phyloP scores from a whole-genome alignment of 1,284 basidiomycete genomes.

The Ceratobasidium sp. region DNA sequence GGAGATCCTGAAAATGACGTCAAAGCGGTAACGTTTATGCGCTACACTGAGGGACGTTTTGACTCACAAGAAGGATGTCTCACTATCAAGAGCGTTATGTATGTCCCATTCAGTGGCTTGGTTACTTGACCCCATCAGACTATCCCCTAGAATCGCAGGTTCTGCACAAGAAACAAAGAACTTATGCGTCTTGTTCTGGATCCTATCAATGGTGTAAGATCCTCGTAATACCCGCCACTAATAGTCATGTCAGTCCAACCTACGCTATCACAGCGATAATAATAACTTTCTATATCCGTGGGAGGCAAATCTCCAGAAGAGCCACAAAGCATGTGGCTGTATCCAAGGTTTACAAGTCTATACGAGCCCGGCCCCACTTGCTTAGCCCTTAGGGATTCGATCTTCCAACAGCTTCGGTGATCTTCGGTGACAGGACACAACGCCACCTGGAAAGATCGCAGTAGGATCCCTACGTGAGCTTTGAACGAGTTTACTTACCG shows the following conservation, averaged over 20 bases:
- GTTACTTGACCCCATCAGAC: background rate
- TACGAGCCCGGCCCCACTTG: background rate
- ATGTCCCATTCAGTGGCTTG: background rate
- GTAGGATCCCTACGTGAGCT: too few relatives aligned
- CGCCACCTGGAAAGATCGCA: too few relatives aligned
- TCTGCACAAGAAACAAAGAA: background rate
- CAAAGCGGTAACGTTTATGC: background rate
- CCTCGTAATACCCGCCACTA: conserved; percentile 2
- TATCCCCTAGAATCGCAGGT: background rate
- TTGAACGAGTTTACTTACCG: too few relatives aligned
- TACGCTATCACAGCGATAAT: background rate
- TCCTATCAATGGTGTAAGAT: conserved; percentile 6
- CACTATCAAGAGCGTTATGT: background rate
- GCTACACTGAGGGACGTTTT: background rate
- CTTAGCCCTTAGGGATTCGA: background rate
- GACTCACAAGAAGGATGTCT: background rate
- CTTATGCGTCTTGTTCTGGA: conserved; percentile 4
- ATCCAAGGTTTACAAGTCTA: background rate
- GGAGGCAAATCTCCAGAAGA: background rate
- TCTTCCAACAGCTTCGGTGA: background rate
- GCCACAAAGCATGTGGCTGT: background rate
- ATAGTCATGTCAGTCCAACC: background rate
- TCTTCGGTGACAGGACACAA: background rate
- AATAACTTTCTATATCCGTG: background rate
- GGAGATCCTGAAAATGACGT: background rate